phyloP scores from a whole-genome alignment of 148 eudicot genomes.

The Chenopodium formosanum region DNA sequence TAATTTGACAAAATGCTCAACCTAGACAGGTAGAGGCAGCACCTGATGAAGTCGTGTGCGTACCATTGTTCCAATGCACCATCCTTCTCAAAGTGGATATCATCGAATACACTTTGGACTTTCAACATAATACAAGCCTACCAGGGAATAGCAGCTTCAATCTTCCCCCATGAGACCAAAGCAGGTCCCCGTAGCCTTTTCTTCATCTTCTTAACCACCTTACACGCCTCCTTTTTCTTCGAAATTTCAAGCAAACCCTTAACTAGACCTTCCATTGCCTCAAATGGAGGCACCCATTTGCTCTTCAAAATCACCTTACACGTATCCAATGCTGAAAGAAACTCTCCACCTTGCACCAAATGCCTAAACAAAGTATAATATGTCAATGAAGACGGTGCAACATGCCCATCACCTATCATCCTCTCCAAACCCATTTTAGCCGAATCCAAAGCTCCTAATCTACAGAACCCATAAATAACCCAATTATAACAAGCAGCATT shows the following conservation, averaged over 20 bases:
- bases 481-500: slow-evolving; percentile 31
- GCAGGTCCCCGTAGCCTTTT: slow-evolving; percentile 28
- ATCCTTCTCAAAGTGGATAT: not conserved
- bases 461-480: slow-evolving; percentile 35
- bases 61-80: slow-evolving; percentile 2
- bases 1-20: not conserved
- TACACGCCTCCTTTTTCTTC: slow-evolving; percentile 28
- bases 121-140: not conserved
- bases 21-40: slow-evolving; percentile 4
- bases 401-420: slow-evolving; percentile 32
- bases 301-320: slow-evolving; percentile 30
- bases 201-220: slow-evolving; percentile 30
- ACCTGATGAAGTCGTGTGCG: not conserved
- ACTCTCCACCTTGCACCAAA: slow-evolving; percentile 36
- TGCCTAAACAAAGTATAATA: slow-evolving; percentile 32
- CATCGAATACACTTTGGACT: not conserved
- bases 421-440: slow-evolving; percentile 28
- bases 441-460: slow-evolving; percentile 29
- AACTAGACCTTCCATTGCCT: slow-evolving; percentile 31
- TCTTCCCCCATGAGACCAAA: slow-evolving; percentile 33
- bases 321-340: slow-evolving; percentile 29
- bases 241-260: slow-evolving; percentile 28
- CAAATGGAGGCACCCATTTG: slow-evolving; percentile 33
- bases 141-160: slow-evolving; percentile 32
- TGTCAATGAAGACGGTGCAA: slow-evolving; percentile 21